phyloP scores from a whole-genome alignment of 306 rosid species.

The Acacia crassicarpa region DNA sequence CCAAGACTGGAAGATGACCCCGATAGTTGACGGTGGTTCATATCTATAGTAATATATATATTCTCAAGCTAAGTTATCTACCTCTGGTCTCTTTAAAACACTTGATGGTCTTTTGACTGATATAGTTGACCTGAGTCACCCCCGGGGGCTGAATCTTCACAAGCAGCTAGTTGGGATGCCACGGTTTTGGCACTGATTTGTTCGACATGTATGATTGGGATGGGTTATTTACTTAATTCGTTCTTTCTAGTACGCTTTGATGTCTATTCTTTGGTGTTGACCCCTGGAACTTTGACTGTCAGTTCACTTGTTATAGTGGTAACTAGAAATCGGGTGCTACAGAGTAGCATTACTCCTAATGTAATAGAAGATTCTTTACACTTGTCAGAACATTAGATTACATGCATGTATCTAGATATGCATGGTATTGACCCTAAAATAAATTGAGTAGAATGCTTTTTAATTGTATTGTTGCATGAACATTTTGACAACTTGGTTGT shows the following conservation, averaged over 20 bases:
- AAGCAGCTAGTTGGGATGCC: constrained; percentile 35
- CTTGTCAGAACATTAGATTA: constrained; percentile 32
- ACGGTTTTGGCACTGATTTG: constrained; percentile 22
- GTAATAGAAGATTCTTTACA: constrained; percentile 30
- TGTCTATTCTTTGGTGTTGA: constrained; percentile 60
- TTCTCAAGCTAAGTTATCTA: constrained; percentile 33
- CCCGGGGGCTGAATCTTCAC: constrained; percentile 33
- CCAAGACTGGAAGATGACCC: constrained; percentile 83
- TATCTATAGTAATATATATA: not conserved
- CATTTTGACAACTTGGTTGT: constrained; percentile 11
- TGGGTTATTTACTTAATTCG: constrained; percentile 30
- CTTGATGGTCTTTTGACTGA: constrained; percentile 33
- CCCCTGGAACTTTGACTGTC: constrained; percentile 36
- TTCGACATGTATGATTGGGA: constrained; percentile 22
- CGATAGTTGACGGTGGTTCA: constrained; percentile 17
- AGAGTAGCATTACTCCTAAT: constrained; percentile 38
- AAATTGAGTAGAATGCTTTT: constrained; percentile 32
- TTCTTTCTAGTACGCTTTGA: constrained; percentile 21
- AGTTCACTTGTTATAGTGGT: constrained; percentile 44
- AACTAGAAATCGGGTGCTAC: constrained; percentile 41
- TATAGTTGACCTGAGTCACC: constrained; percentile 33
- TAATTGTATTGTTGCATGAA: constrained; percentile 30
- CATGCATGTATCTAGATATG: constrained; percentile 35
- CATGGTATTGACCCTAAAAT: constrained; percentile 41
- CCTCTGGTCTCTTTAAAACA: constrained; percentile 37